Evolutionary conservation across 352 stramenopile genomes (phyloP).

Genomic region (Globisporangium nodosum): DNA sequence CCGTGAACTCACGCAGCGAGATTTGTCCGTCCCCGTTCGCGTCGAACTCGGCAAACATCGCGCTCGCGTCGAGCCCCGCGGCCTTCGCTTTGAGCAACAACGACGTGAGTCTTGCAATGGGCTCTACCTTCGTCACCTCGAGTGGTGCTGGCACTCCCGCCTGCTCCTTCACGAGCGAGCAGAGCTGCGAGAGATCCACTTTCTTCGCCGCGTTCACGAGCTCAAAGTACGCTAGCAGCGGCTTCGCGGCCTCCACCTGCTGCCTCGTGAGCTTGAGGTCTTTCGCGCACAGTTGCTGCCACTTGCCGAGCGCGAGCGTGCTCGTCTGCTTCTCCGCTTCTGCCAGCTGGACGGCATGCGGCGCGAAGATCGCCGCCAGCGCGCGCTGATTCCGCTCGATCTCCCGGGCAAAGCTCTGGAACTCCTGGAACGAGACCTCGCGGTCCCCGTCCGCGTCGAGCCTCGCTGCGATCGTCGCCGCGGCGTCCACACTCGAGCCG

Average conservation of each 20-base stretch:
- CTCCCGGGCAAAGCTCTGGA: constrained; percentile 46
- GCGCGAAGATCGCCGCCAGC: constrained; percentile 19
- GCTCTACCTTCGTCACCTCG: neutral
- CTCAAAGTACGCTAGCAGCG: constrained; percentile 22
- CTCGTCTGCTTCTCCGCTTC: constrained; percentile 3
- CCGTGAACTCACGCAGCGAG: constrained; percentile 45
- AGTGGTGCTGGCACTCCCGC: neutral
- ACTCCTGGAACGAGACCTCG: constrained; percentile 45
- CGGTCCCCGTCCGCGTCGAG: constrained; percentile 63
- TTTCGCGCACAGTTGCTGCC: constrained; percentile 25
- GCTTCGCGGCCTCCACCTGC: constrained; percentile 16
- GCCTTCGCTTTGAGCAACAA: constrained; percentile 31
- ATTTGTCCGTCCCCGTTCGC: constrained; percentile 50
- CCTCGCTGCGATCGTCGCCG: constrained; percentile 25
- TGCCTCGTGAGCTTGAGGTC: constrained; percentile 22
- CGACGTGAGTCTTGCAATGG: constrained; percentile 12
- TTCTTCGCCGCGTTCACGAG: constrained; percentile 21
- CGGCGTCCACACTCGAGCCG: constrained; percentile 25
- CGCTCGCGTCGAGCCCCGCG: constrained; percentile 37
- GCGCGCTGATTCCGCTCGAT: constrained; percentile 28
- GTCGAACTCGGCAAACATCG: constrained; percentile 70
- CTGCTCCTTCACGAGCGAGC: neutral
- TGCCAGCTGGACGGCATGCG: constrained; percentile 17
- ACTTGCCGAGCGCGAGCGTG: constrained; percentile 19
- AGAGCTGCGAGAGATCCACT: constrained; percentile 12